Conservation (phyloP, 2,329 filamentous ascomycete species). For the Lasiodiplodia sp. region DNA sequence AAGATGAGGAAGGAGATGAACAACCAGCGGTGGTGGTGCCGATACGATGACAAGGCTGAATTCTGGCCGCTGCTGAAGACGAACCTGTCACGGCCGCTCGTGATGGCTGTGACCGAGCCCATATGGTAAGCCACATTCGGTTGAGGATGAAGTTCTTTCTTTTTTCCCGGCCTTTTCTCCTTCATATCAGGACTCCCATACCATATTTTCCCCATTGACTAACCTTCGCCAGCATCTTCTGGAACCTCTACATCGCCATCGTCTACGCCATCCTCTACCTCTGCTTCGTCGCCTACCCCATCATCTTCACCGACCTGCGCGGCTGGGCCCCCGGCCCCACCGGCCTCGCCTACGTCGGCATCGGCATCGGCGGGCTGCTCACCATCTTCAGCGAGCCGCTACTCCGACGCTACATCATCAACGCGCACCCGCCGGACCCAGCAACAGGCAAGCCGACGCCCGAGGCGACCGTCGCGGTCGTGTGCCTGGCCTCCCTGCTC, state of each 20-base stretch:
- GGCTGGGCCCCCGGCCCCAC: slow-evolving; percentile 78
- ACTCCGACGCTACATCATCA: slow-evolving; percentile 74
- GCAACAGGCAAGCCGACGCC: slow-evolving; percentile 75
- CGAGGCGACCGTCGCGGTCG: slow-evolving; percentile 81
- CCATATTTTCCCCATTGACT: not conserved
- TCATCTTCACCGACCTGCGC: slow-evolving; percentile 77
- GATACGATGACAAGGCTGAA: slow-evolving; percentile 74
- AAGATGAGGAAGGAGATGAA: slow-evolving; percentile 70
- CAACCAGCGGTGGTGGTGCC: slow-evolving; percentile 77
- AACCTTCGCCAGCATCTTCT: slow-evolving; percentile 67
- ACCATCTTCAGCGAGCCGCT: slow-evolving; percentile 59
- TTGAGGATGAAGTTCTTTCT: not conserved
- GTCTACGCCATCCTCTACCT: slow-evolving; percentile 89
- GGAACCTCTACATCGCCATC: slow-evolving; percentile 74
- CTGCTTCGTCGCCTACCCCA: slow-evolving; percentile 89
- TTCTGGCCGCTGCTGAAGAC: slow-evolving; percentile 73
- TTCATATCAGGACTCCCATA: not conserved
- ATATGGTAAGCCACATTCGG: slow-evolving; percentile 67
- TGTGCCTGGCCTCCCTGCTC: slow-evolving; percentile 77
- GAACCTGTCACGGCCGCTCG: slow-evolving; percentile 79
- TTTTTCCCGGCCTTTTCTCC: not conserved
- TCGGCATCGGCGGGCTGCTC: slow-evolving; percentile 62
- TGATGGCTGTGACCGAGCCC: slow-evolving; percentile 80
- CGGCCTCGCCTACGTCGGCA: slow-evolving; percentile 80
- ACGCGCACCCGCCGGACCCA: slow-evolving; percentile 76